Evolutionary conservation across 2,329 filamentous ascomycete genomes (phyloP), one percentile per base, ranked within the genome.

Genomic region (Drechslerella coelobrocha): DNA sequence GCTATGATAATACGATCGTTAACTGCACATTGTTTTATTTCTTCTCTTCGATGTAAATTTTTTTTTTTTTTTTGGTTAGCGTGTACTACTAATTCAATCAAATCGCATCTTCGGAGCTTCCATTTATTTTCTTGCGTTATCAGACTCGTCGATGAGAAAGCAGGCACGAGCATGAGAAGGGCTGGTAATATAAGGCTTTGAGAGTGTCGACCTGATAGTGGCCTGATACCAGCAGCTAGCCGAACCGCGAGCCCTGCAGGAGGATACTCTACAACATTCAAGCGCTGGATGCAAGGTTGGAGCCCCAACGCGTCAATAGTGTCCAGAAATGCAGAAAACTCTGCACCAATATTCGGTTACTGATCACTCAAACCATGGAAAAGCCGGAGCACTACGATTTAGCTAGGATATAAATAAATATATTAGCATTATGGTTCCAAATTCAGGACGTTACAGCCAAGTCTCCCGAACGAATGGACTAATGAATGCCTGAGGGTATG

Each of bases 61-160:
- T 12, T 12, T 31, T 61, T 57, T 31, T 12, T 12, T 31, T 61
- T 57, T 51, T 48, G 56, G 66, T 71, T 71, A 71, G 66, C 66
- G 59, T 59, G 66, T 71, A 65, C 59, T 59, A 71, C 43, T 71
- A 60, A 71, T 71, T 45, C 19, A 19, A 21, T 23, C 19, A 53
- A 54, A 63, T 63, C 53, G 45, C 59, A 59, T 53, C 47, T 60
- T 62, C 57, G 29, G 17, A 26, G n/a, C 53, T 51, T 48, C 43
- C 21, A 27, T 43, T 29, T 52, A 24, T 47, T 39, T 19, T 21
- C 26, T 24, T 10, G 39, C 19, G 34, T 21, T 14, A 24, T 17
- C 43, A 8, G 45, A 17, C 19, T 59, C 6, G 23, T 31, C 12
- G 14, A 24, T 27, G 24, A 17, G 5, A 29, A 24, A 51, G 24